Evolutionary conservation across 139 green algal species (phyloP), one percentile per base, ranked within the genome.

Genomic region (Asterochloris erici): DNA sequence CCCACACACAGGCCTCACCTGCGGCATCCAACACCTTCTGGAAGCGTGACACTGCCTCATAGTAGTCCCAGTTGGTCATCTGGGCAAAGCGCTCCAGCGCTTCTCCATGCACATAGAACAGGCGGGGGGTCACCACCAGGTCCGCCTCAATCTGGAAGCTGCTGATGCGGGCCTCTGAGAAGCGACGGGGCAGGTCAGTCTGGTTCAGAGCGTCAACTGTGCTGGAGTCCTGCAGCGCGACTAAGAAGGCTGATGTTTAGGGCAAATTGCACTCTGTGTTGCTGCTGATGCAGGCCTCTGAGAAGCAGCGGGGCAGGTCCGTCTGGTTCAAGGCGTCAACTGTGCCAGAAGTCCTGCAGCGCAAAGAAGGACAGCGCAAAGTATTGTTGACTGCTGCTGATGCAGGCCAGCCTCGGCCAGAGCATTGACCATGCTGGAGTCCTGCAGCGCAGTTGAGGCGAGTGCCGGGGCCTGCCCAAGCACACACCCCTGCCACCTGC

Each of bases 11-110:
- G 78, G 12, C 10, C 21, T 23, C 15, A 86, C 83, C 85, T 79
- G 73, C 26, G n/a, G 19, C 38, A 15, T 79, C 81, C 54, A 82
- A 54, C 16, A 93, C 87, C 47, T 88, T 83, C 84, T 92, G 90
- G 84, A 94, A 95, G 69, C 93, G 85, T 76, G 88, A 88, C 15
- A 93, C 88, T 9, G 93, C 90, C 83, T 98, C 95, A 75, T 96
- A 98, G 84, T 98, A 98, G 74, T 95, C 89, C 93, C 94, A 98
- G 85, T 98, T 96, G 12, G 95, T 98, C 95, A 98, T 98, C 85
- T 95, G 90, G 62, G 90, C 89, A 89, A 98, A 98, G 9, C 90
- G 87, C 88, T 95, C 89, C 19, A 98, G 85, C 21, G 88, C 95
- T 68, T 90, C 84, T 21, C 95, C 95, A 27, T 88, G 69, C 54